Percentiles rank a stretch among this genome's conserved stretches.
Conservation (phyloP, 176 grass and related monocot genomes). For the Oryza punctata region DNA sequence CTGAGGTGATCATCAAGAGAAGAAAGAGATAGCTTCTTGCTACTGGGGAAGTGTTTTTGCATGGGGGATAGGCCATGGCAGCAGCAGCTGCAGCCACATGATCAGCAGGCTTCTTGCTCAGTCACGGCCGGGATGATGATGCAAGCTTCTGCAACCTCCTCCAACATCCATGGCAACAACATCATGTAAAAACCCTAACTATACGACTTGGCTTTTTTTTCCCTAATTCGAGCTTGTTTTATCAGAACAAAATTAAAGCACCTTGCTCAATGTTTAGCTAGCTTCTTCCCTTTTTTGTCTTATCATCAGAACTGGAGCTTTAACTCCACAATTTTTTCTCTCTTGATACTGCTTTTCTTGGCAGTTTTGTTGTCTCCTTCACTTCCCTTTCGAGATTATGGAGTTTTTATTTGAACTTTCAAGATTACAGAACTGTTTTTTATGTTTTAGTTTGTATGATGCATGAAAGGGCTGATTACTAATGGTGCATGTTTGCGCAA, state of each 20-base stretch:
- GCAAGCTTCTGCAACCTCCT: conserved; percentile 44
- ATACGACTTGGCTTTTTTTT: not conserved
- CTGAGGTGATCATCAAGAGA: conserved; percentile 34
- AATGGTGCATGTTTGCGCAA: conserved; percentile 5
- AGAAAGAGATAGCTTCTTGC: not conserved
- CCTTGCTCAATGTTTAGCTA: not conserved
- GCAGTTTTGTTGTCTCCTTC: not conserved
- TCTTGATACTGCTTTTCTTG: not conserved
- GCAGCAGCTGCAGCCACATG: conserved; percentile 39
- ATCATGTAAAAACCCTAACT: conserved; percentile 64
- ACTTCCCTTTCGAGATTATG: not conserved
- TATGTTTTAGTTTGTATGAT: not conserved
- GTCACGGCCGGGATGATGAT: conserved; percentile 31
- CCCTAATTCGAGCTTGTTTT: not conserved
- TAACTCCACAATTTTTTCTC: not conserved
- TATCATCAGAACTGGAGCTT: not conserved
- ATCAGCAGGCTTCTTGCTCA: conserved; percentile 40
- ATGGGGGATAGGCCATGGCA: conserved; percentile 62
- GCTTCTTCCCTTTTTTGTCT: not conserved
- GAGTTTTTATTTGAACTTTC: too few species aligned
- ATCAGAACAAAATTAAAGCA: not conserved
- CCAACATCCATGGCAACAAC: conserved; percentile 44
- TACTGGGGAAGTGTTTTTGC: conserved; percentile 3
- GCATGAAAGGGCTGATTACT: not conserved
- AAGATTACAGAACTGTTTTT: not conserved